Base-by-base conservation (phyloP, 495 filamentous ascomycete genomes). In the Beverwykella pulmonaria region DNA sequence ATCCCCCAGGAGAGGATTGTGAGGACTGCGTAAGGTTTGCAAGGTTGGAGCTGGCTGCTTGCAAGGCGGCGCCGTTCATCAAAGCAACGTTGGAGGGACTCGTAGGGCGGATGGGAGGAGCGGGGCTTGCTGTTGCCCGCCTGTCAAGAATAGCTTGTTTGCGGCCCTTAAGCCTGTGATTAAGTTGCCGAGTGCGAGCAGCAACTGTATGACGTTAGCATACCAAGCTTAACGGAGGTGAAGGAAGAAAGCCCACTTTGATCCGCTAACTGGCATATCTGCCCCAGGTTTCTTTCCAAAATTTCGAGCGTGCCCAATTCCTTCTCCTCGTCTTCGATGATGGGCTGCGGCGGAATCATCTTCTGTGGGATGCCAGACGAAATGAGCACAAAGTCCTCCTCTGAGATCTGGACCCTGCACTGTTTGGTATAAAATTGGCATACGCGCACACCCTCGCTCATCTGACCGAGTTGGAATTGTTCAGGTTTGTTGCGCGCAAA, bases 391-490 rank as follows among this genome's bases (percentile, higher is more conserved):
- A 87, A 94, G 73, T 96, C 92, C 73, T 93, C 91, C 75, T 94
- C 91, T 36, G 86, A 87, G 65, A 96, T 93, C 76, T 95, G 91
- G 34, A 94, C 89, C 25, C 88, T 84, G 69, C 87, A 85, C 66
- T 91, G 89, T 70, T 92, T 92, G 52, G 91, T 86, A 65, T 88
- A 85, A 75, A 94, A 93, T 61, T 90, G 90, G 67, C 92, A 93
- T 32, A 87, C 86, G 22, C 86, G 85, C 62, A 83, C 77, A 0
- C 87, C 88, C 68, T 89, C 88, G 47, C 84, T 82, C 53, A 82
- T 81, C 61, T 91, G 86, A 55, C 86, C 85, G 61, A 93, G 79
- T 30, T 85, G 85, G 78, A 96, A 93, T 58, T 93, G 90, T 70
- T 86, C 83, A 0, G 92, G 90, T 67, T 92, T 92, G 67, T 82